Evolutionary conservation across 257 asterid genomes (phyloP).

Genomic region (Lycium ferocissimum): DNA sequence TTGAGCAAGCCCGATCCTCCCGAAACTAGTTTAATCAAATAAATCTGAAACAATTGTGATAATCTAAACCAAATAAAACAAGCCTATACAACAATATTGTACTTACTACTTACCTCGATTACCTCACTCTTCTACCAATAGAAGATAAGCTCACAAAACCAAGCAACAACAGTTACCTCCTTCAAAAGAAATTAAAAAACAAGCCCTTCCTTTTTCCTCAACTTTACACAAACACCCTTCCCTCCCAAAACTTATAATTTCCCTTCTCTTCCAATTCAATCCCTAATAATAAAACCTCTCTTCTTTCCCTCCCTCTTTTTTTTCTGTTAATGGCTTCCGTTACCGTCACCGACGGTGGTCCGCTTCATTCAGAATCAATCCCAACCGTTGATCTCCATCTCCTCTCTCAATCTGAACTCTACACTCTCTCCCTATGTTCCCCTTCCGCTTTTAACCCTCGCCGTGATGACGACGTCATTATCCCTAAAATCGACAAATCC

Average conservation of each 20-base stretch:
- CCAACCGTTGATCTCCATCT: conserved; percentile 70
- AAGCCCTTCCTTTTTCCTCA: neutral
- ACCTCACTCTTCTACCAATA: neutral
- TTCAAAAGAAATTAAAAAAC: neutral
- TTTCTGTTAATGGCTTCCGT: conserved; percentile 44
- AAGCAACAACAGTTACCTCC: conserved; percentile 5
- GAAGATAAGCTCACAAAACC: neutral
- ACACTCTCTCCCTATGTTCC: conserved; percentile 72
- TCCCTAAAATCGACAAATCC: conserved; percentile 79
- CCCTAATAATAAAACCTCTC: conserved; percentile 2
- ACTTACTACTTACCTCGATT: neutral
- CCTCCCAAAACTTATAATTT: conserved; percentile 2
- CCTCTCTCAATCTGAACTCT: conserved; percentile 79
- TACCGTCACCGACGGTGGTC: conserved; percentile 45
- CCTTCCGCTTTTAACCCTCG: conserved; percentile 55
- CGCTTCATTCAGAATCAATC: conserved; percentile 54
- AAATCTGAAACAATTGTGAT: neutral
- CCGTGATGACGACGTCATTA: conserved; percentile 68
- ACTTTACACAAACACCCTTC: neutral
- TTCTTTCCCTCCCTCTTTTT: neutral
- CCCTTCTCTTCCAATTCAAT: neutral
- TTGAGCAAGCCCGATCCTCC: too few relatives aligned
- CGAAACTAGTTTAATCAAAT: too few relatives aligned
- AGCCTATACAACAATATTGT: neutral
- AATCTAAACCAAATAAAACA: neutral